These are phyloP conservation scores for Carex cristatella DNA, from an alignment of 176 grass and related monocot genomes.

Conservation along the genomic window DNA sequence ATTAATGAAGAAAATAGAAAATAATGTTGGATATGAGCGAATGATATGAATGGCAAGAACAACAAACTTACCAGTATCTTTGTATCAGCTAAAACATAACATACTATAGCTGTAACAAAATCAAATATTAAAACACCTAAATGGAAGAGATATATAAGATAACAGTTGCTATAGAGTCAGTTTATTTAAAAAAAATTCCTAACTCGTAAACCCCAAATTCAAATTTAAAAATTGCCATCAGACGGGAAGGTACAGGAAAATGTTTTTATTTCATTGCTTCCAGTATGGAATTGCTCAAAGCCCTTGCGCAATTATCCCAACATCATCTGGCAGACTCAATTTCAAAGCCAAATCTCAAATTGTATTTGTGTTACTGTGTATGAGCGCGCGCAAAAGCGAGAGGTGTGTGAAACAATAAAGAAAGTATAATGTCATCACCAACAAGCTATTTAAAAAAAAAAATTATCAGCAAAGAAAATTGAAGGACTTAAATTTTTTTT, in stretches of 20 bases:
- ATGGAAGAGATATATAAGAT: neutral
- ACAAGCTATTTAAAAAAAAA: neutral
- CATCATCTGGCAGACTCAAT: conserved; percentile 43
- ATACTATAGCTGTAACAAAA: neutral
- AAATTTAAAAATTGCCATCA: conserved; percentile 35
- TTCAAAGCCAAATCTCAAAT: neutral
- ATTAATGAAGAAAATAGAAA: too few species aligned
- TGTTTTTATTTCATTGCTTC: conserved; percentile 48
- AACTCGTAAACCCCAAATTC: neutral
- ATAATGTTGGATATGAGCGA: too few species aligned
- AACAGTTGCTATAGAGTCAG: neutral
- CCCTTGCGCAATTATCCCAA: conserved; percentile 71
- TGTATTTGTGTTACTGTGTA: neutral
- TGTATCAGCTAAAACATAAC: neutral
- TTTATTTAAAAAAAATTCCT: neutral
- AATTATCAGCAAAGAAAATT: neutral
- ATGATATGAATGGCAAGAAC: too few species aligned
- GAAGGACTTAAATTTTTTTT: neutral
- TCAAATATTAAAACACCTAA: neutral
- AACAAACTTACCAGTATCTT: neutral
- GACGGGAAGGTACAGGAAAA: conserved; percentile 17
- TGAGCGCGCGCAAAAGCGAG: too few species aligned
- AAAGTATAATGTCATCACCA: neutral
- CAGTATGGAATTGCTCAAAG: conserved; percentile 45
- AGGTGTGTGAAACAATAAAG: too few species aligned